Conservation (phyloP, 768 basidiomycete genomes). For the Termitomyces sp. region DNA sequence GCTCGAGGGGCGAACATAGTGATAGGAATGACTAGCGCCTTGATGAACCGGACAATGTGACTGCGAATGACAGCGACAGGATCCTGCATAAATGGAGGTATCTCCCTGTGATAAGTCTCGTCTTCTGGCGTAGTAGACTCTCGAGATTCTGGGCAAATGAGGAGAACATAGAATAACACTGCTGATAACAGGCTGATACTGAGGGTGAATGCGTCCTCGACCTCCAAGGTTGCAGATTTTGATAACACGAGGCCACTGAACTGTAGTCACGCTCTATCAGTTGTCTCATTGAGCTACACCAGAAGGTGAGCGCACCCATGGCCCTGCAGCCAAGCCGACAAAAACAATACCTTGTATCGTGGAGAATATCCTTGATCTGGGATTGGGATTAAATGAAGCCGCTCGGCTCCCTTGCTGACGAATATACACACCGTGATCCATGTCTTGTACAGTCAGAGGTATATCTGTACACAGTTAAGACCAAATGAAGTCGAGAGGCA, state of each 20-base stretch:
- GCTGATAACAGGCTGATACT: constrained; percentile 35
- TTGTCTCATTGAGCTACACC: background rate
- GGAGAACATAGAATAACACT: constrained; percentile 36
- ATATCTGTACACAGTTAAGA: constrained; percentile 36
- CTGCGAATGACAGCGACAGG: constrained; percentile 24
- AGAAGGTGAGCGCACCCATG: constrained; percentile 52
- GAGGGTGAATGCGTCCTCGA: constrained; percentile 36
- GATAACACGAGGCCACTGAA: constrained; percentile 53
- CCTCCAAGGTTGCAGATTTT: constrained; percentile 52
- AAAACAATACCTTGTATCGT: constrained; percentile 74
- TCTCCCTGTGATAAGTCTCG: constrained; percentile 18
- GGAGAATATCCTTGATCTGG: constrained; percentile 51
- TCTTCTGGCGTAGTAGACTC: constrained; percentile 19
- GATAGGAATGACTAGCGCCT: constrained; percentile 59
- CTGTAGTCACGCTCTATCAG: constrained; percentile 18
- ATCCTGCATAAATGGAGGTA: constrained; percentile 25
- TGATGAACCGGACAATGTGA: constrained; percentile 27
- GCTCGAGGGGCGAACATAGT: constrained; percentile 63
- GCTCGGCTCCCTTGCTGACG: background rate
- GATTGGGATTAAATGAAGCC: background rate
- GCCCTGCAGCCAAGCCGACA: constrained; percentile 75
- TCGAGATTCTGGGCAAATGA: constrained; percentile 56
- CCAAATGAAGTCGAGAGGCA: constrained; percentile 29
- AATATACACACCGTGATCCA: constrained; percentile 38
- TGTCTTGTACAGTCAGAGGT: constrained; percentile 50